Conservation (phyloP, 2,329 filamentous ascomycete species). For the Fusarium oligoseptatum region DNA sequence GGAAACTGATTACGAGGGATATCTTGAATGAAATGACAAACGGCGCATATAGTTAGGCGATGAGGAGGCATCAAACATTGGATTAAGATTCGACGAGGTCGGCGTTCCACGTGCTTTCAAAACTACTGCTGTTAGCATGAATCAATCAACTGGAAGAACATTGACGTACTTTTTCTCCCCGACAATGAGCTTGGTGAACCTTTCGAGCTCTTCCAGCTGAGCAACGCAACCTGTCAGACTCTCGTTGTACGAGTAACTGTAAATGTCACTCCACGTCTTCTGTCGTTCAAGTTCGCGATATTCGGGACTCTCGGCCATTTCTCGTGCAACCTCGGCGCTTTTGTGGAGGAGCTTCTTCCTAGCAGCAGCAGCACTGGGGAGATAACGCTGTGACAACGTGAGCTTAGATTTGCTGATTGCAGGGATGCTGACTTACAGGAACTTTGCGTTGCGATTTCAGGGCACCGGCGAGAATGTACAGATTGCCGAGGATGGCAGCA, state of each 20-base stretch:
- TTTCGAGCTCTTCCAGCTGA: conserved; percentile 67
- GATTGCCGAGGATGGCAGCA: conserved; percentile 68
- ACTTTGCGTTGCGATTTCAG: conserved; percentile 64
- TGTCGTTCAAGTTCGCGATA: conserved; percentile 48
- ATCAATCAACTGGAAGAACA: neutral
- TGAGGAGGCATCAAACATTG: neutral
- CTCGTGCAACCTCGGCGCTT: conserved; percentile 62
- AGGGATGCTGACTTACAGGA: conserved; percentile 53
- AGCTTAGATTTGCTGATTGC: neutral
- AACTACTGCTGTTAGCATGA: conserved; percentile 44
- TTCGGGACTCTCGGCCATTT: conserved; percentile 43
- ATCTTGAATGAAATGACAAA: conserved; percentile 79
- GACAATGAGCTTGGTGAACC: conserved; percentile 69
- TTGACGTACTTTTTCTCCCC: conserved; percentile 63
- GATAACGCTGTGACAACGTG: conserved; percentile 57
- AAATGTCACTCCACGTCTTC: conserved; percentile 68
- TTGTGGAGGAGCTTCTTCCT: conserved; percentile 65
- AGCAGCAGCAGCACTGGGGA: conserved; percentile 68
- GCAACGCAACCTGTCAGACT: conserved; percentile 67
- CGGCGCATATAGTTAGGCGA: conserved; percentile 53
- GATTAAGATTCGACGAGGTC: conserved; percentile 36
- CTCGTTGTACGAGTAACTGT: conserved; percentile 67
- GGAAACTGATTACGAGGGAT: conserved; percentile 78
- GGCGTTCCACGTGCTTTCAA: conserved; percentile 47
- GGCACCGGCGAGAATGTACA: conserved; percentile 70